Percentiles rank a stretch among this genome's conserved stretches.
Conservation (phyloP, 495 filamentous ascomycete species). For the Rhizodiscina lignyota region DNA sequence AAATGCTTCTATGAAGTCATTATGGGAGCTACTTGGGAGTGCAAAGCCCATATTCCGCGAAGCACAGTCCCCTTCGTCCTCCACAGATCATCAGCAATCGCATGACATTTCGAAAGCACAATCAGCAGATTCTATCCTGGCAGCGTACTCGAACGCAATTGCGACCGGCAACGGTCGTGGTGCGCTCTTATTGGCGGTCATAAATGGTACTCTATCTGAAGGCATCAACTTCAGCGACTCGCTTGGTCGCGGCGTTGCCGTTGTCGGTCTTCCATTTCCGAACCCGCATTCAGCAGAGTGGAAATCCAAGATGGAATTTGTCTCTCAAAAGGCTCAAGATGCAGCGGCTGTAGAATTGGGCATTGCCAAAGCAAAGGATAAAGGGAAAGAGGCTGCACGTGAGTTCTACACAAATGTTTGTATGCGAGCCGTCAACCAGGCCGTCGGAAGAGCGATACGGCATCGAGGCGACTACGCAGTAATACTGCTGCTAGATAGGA, state of each 20-base stretch:
- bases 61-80: background rate
- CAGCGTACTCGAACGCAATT: conserved; percentile 54
- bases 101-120: conserved; percentile 29
- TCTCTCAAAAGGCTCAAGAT: conserved; percentile 48
- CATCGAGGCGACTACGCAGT: conserved; percentile 80
- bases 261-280: conserved; percentile 84
- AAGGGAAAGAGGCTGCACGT: conserved; percentile 46
- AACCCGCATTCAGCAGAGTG: conserved; percentile 82
- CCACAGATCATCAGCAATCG: background rate
- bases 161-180: conserved; percentile 38
- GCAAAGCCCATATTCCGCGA: conserved; percentile 23
- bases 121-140: conserved; percentile 48
- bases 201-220: conserved; percentile 87
- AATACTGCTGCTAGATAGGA: conserved; percentile 67
- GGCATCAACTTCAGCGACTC: conserved; percentile 96
- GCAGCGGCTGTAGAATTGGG: conserved; percentile 3
- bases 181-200: conserved; percentile 77
- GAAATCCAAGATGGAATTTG: conserved; percentile 77
- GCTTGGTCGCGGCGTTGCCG: conserved; percentile 73
- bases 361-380: background rate
- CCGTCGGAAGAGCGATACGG: conserved; percentile 80
- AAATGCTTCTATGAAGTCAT: conserved; percentile 6
- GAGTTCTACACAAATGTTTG: conserved; percentile 92
- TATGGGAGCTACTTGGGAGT: conserved; percentile 9
- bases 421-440: conserved; percentile 95